phyloP scores from a whole-genome alignment of 1,284 basidiomycete genomes.

The Phellopilus nigrolimitatus region DNA sequence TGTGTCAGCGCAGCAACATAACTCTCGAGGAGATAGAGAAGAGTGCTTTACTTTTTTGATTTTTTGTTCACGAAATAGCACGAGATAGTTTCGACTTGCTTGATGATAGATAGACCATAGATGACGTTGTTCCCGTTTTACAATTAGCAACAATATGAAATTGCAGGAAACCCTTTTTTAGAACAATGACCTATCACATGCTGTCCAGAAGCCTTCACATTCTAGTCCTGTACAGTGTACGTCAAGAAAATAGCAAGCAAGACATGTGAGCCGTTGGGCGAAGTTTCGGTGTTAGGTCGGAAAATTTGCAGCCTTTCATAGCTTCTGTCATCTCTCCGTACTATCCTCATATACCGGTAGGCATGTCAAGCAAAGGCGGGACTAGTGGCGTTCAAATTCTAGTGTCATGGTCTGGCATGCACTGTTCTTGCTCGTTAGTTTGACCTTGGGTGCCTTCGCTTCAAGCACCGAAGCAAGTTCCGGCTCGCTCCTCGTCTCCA shows the following conservation, averaged over 20 bases:
- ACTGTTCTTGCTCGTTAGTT: conserved; percentile 19
- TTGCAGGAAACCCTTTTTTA: no score
- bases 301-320: conserved; percentile 3
- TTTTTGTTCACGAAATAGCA: not conserved
- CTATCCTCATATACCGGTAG: not conserved
- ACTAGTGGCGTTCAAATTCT: not conserved
- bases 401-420: not conserved
- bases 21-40: conserved; percentile 45
- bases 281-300: conserved; percentile 19
- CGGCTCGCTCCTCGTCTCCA: conserved; percentile 22
- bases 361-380: not conserved
- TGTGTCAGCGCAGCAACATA: conserved; percentile 63
- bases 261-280: conserved; percentile 5
- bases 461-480: not conserved
- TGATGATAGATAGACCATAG: not conserved
- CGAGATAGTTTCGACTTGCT: not conserved
- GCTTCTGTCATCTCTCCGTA: not conserved
- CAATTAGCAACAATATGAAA: no score
- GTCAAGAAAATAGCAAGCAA: not conserved
- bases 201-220: no score
- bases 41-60: conserved; percentile 10
- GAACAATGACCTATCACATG: no score
- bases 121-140: no score
- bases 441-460: conserved; percentile 25
- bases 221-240: no score